Percentiles rank a stretch among this genome's conserved stretches.
Conservation (phyloP, 1,139 yeast species). For the Kodamaea fungicola region DNA sequence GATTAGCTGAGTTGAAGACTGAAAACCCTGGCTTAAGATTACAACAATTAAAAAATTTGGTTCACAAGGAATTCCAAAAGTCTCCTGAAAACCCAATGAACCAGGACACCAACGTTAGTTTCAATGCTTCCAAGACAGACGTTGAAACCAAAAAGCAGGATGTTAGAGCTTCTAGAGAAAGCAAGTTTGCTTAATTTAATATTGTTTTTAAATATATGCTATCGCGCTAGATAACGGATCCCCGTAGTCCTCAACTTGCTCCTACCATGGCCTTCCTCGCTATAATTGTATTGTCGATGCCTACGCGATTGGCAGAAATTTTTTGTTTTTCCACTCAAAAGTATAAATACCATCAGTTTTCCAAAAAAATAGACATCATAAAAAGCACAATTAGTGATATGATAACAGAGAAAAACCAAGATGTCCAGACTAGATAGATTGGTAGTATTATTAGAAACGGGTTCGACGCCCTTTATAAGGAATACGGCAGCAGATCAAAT, state of each 20-base stretch:
- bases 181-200: constrained; percentile 25
- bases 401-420: background rate
- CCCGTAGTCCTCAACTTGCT: too few relatives aligned
- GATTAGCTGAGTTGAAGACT: constrained; percentile 69
- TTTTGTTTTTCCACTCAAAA: constrained; percentile 6
- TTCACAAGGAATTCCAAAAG: constrained; percentile 79
- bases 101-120: constrained; percentile 61
- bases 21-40: constrained; percentile 80
- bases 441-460: constrained; percentile 83
- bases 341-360: constrained; percentile 17
- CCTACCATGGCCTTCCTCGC: too few relatives aligned
- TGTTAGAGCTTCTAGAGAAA: constrained; percentile 48
- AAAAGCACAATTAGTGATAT: constrained; percentile 1
- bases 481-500: constrained; percentile 97
- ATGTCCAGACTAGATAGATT: constrained; percentile 65
- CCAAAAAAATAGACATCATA: constrained; percentile 8
- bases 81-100: constrained; percentile 83
- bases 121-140: constrained; percentile 61
- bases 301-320: too few relatives aligned
- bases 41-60: constrained; percentile 71
- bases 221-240: background rate
- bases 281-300: too few relatives aligned
- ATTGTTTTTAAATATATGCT: background rate
- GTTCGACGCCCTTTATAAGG: constrained; percentile 90
- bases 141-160: constrained; percentile 47